phyloP scores from a whole-genome alignment of 345 rosid species.

The Cardamine chenopodiifolia region DNA sequence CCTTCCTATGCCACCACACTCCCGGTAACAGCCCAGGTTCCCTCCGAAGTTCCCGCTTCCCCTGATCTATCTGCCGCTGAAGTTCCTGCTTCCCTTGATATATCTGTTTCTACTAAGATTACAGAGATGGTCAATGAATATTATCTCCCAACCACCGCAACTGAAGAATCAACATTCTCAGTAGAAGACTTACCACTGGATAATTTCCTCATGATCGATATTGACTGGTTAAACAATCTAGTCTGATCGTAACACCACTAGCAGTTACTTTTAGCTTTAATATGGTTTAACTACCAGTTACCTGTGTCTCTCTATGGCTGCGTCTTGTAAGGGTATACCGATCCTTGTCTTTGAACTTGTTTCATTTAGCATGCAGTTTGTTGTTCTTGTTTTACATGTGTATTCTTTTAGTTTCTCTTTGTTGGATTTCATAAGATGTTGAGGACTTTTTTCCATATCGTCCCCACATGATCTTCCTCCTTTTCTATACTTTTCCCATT shows the following conservation, averaged over 20 bases:
- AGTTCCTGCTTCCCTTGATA: slow-evolving; percentile 32
- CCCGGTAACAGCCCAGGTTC: slow-evolving; percentile 33
- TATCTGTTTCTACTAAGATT: slow-evolving; percentile 27
- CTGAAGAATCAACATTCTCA: slow-evolving; percentile 27
- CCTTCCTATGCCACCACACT: slow-evolving; percentile 31
- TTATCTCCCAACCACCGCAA: slow-evolving; percentile 32
- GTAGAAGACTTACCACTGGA: slow-evolving; percentile 47
- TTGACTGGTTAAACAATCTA: slow-evolving; percentile 47
- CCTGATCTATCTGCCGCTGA: slow-evolving; percentile 21
- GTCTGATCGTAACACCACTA: slow-evolving; percentile 14
- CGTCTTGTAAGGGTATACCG: slow-evolving; percentile 23
- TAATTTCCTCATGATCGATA: slow-evolving; percentile 48
- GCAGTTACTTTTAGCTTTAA: slow-evolving; percentile 29
- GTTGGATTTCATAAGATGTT: slow-evolving; percentile 23
- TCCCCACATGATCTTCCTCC: slow-evolving; percentile 12
- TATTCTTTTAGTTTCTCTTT: neutral
- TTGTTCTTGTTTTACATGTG: slow-evolving; percentile 24
- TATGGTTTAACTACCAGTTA: slow-evolving; percentile 20
- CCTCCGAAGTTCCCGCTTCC: slow-evolving; percentile 30
- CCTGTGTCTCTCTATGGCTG: slow-evolving; percentile 18
- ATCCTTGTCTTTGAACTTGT: slow-evolving; percentile 30
- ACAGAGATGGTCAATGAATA: slow-evolving; percentile 24
- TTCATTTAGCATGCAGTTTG: slow-evolving; percentile 23
- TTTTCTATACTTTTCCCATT: slow-evolving; percentile 2
- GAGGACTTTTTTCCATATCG: neutral